Percentiles rank a stretch among this genome's conserved stretches.
These are phyloP conservation scores for Hysterangium stoloniferum DNA, from an alignment of 768 basidiomycete species.

Conservation along the genomic window DNA sequence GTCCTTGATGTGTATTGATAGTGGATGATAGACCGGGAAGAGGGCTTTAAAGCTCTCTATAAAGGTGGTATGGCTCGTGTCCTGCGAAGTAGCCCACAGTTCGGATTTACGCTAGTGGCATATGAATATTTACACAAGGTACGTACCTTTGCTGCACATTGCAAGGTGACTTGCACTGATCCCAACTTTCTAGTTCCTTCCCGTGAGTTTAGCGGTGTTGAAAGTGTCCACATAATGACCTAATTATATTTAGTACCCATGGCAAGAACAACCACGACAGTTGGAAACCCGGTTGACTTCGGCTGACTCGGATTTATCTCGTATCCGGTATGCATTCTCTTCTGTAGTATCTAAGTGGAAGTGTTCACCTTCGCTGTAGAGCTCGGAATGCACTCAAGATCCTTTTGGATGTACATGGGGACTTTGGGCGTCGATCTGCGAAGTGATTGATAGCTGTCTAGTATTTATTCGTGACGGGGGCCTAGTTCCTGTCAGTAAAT, in stretches of 20 bases:
- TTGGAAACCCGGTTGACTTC: constrained; percentile 65
- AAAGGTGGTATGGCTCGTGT: constrained; percentile 88
- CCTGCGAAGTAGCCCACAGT: constrained; percentile 84
- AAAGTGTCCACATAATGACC: constrained; percentile 3
- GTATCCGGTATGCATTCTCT: constrained; percentile 17
- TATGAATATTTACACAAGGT: constrained; percentile 68
- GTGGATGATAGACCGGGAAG: constrained; percentile 59
- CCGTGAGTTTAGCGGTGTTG: constrained; percentile 19
- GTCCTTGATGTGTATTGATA: constrained; percentile 2
- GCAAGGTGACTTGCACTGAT: background rate
- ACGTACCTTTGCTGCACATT: constrained; percentile 18
- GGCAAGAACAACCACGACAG: constrained; percentile 57
- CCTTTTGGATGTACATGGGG: constrained; percentile 82
- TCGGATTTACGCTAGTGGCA: constrained; percentile 86
- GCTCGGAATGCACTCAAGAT: constrained; percentile 95
- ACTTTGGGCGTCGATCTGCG: constrained; percentile 63
- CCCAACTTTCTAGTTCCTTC: constrained; percentile 18
- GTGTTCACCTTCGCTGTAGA: constrained; percentile 29
- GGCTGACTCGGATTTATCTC: constrained; percentile 39
- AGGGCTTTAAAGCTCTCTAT: constrained; percentile 84
- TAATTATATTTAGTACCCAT: constrained; percentile 60
- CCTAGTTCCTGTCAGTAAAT: too few relatives aligned
- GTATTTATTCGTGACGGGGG: too few relatives aligned
- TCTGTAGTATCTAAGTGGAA: too few relatives aligned
- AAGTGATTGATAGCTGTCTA: too few relatives aligned